Conservation (phyloP, 345 rosid genomes). For the Arabidopsis thaliana region TAIR10.1 NC_003070.9:5613501-5614000, state of each 20-base stretch:
- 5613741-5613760: conserved; percentile 81
- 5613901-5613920: conserved; percentile 4
- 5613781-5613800: conserved; percentile 82
- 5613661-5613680: conserved; percentile 64
- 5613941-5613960: neutral
- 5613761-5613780: conserved; percentile 82
- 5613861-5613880: neutral
- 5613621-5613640: conserved; percentile 61
- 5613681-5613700: conserved; percentile 73
- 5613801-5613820: conserved; percentile 81
- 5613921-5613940: conserved; percentile 1
- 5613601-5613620: conserved; percentile 56
- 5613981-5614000: neutral
- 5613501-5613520: conserved; percentile 63
- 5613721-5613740: conserved; percentile 60
- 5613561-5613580: conserved; percentile 96
- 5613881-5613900: neutral
- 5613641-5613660: conserved; percentile 83
- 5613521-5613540: conserved; percentile 75
- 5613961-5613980: conserved; percentile 7
- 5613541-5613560: conserved; percentile 68
- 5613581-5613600: conserved; percentile 78
- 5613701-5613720: conserved; percentile 64
- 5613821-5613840: conserved; percentile 55
- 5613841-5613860: neutral